Evolutionary conservation across 176 grass and related monocot genomes (phyloP), one percentile per base, ranked within the genome.

Genomic region (Oryza glumipatula): DNA sequence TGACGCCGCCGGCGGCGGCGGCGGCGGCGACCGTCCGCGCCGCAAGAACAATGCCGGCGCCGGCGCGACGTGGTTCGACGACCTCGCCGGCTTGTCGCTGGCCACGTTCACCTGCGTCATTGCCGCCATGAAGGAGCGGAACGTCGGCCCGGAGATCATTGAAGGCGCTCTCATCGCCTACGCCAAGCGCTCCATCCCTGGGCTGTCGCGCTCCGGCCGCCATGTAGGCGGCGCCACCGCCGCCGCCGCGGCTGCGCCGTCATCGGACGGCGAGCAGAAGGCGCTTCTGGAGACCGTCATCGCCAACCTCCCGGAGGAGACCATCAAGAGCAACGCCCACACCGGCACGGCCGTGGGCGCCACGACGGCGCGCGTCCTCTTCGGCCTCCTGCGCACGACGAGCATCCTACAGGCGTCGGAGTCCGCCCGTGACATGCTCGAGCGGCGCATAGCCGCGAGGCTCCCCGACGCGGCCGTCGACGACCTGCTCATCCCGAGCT

Each of bases 401-500:
- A 92, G 74, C 82, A 99, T 99, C 85, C 90, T 99, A 26, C 89
- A 86, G 33, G 93, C 93, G 14, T 94, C 97, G 1, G 92, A 94
- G 61, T 76, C 70, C 36, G 89, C 89, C 67, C 89, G 91, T 65
- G 88, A 87, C 83, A 80, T 80, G 22, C 86, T 99, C 1, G 97
- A 99, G 86, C 84, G 86, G 39, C 92, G 90, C 72, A 82, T 92
- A 9, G 97, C 94, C 12, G 88, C 89, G 71, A 92, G 94, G 70
- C 81, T 96, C 2, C 91, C 94, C 10, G 83, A 92, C 68, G 94
- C 97, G 0, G 72, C 78, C 30, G 76, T 99, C 5, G 97, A 99
- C 61, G 97, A 99, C 87, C 89, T 99, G 76, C 83, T 99, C 61
- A 84, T 99, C 79, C 97, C 97, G 15, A 99, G 88, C 73, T 99